Evolutionary conservation across 345 rosid genomes (phyloP), one percentile per base, ranked within the genome.

Genomic region (Populus nigra): DNA sequence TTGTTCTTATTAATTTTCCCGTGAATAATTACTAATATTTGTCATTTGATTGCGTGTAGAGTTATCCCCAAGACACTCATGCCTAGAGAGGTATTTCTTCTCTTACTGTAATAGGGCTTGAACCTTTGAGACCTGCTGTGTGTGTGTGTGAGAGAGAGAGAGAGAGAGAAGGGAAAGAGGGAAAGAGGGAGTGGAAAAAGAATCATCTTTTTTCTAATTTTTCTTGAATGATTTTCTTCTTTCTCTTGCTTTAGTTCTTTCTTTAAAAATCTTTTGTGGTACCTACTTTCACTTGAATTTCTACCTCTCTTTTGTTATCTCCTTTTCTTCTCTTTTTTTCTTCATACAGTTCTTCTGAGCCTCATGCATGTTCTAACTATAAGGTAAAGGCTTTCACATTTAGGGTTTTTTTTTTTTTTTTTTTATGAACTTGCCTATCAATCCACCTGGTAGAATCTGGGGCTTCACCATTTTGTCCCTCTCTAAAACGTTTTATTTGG

Each of bases 261-360:
- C 69, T 25, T 39, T 3, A 35, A 59, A 61, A 43, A 23, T 47
- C 61, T 73, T 72, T 83, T 83, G 84, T 87, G 85, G 89, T 79
- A 73, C 79, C 76, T 74, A 78, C 69, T 27, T 75, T 50, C 38
- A 77, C 81, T 80, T 82, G 78, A 87, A 83, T 85, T 85, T 84
- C 89, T 84, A 82, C 91, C 91, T 86, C 90, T 73, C 71, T 85
- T 84, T 82, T 86, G 85, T 87, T 86, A 88, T 92, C 92, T 86
- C 82, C 39, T 17, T 23, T 7, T 62, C 29, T 5, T 10, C 11
- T 4, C 8, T 29, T 27, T 7, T 65, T 15, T 0, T 29, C 7
- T 77, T 76, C 73, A 71, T 53, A 77, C 70, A 80, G 81, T 87
- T 86, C 80, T 83, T 77, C 74, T 65, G 76, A 68, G 61, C 35